phyloP scores from a whole-genome alignment of 768 basidiomycete species.

The Lactarius vividus region DNA sequence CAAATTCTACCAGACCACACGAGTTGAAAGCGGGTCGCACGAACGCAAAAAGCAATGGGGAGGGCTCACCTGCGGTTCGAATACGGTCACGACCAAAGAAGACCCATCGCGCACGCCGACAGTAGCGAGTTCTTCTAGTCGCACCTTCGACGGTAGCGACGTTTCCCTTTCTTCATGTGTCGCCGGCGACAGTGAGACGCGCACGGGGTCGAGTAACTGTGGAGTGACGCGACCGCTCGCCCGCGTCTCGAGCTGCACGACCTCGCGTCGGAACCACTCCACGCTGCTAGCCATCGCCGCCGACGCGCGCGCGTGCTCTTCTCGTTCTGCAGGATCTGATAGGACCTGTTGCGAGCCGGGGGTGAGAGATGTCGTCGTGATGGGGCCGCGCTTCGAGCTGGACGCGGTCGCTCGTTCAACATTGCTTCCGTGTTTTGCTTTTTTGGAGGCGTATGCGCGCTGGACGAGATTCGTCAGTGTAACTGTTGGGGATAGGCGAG shows the following conservation, averaged over 20 bases:
- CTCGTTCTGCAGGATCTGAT: constrained; percentile 45
- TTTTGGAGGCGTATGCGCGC: constrained; percentile 26
- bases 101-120: constrained; percentile 80
- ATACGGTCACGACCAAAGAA: constrained; percentile 68
- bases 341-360: constrained; percentile 68
- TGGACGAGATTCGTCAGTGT: background rate
- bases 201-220: constrained; percentile 63
- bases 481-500: background rate
- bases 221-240: constrained; percentile 78
- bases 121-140: constrained; percentile 71
- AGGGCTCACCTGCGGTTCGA: constrained; percentile 68
- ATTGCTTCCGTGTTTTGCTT: constrained; percentile 4
- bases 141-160: constrained; percentile 33
- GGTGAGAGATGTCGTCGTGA: constrained; percentile 56
- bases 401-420: background rate
- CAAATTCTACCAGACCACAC: constrained; percentile 52
- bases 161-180: constrained; percentile 26
- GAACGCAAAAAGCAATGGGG: no score
- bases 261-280: constrained; percentile 78
- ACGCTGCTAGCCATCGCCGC: constrained; percentile 59
- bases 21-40: background rate
- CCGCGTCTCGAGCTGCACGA: constrained; percentile 66
- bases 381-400: constrained; percentile 18
- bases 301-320: constrained; percentile 63
- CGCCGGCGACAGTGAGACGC: constrained; percentile 47